Base-by-base conservation (phyloP, 2,329 filamentous ascomycete species). In the Ascochyta fabae region DNA sequence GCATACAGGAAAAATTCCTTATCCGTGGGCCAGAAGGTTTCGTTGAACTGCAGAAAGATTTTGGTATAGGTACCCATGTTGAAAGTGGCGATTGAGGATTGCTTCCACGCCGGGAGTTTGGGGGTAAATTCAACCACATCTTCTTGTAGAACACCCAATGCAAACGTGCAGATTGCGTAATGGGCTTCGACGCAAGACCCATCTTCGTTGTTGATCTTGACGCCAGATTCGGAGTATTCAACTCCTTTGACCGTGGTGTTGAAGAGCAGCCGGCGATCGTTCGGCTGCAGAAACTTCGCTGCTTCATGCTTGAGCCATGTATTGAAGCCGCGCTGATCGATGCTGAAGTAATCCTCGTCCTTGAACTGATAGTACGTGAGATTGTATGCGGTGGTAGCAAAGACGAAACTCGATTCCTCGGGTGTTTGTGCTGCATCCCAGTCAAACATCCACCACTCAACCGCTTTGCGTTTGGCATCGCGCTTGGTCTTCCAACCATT, bases 51-150 rank as follows among this genome's bases (percentile, higher is more conserved):
- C 56, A 88, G 76, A 74, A 90, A 90, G 58, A 90, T 84, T 69
- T 91, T 91, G 47, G 87, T 90, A 74, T 90, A 91, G 0, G 86
- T 89, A 6, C 84, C 88, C 84, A 90, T 89, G 58, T 80, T 78
- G 69, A 89, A 89, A 34, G 82, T 85, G 3, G 84, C 80, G 47
- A 90, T 88, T 0, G 85, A 84, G 3, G 80, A 80, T 13, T 81
- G 77, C 71, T 91, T 90, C 88, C 87, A 90, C 3, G 71, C 71
- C 0, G 88, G 88, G 0, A 90, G 76, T 5, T 75, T 61, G 0
- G 88, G 88, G 10, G 77, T 67, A 67, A 90, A 91, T 0, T 73
- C 70, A 1, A 90, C 81, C 0, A 77, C 80, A 3, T 85, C 79
- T 58, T 85, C 83, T 66, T 90, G 88, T 1, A 90, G 76, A 0